Evolutionary conservation across 495 filamentous ascomycete species (phyloP).

Genomic region (Cudoniella acicularis): DNA sequence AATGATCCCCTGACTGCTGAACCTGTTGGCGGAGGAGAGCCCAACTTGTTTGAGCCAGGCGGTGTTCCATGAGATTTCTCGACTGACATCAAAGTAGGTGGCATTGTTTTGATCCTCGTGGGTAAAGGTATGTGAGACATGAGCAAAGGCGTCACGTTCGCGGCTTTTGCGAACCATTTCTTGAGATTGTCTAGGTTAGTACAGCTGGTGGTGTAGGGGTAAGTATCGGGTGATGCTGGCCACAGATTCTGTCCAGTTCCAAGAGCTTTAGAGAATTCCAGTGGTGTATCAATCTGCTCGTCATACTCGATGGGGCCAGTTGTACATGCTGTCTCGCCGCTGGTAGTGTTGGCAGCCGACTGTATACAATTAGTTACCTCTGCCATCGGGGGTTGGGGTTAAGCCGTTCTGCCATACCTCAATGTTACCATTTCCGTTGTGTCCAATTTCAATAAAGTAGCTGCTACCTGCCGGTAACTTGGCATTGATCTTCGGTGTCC

Average conservation of each 20-base stretch:
- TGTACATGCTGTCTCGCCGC: constrained; percentile 11
- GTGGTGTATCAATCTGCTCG: constrained; percentile 42
- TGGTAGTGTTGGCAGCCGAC: constrained; percentile 10
- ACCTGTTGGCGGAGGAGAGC: constrained; percentile 37
- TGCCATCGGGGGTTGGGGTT: too few species aligned
- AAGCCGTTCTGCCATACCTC: too few species aligned
- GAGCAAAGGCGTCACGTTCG: constrained; percentile 51
- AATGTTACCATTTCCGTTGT: constrained; percentile 62
- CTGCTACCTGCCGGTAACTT: constrained; percentile 52
- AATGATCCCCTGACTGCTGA: constrained; percentile 52
- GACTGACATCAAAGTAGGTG: constrained; percentile 52
- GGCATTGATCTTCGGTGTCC: constrained; percentile 46
- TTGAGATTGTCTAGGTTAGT: constrained; percentile 44
- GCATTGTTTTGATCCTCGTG: constrained; percentile 59
- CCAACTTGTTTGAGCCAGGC: constrained; percentile 54
- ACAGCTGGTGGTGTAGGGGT: constrained; percentile 47
- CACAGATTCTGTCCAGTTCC: constrained; percentile 54
- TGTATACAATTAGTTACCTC: constrained; percentile 28
- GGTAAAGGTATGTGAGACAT: constrained; percentile 62
- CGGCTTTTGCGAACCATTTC: constrained; percentile 43
- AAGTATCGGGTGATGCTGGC: constrained; percentile 43
- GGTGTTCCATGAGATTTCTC: constrained; percentile 58
- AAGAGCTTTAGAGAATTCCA: constrained; percentile 55
- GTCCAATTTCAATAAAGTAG: constrained; percentile 55
- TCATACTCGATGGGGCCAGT: constrained; percentile 24